Evolutionary conservation across 208 protist species (phyloP).

Genomic region (Strigomonas culicis): DNA sequence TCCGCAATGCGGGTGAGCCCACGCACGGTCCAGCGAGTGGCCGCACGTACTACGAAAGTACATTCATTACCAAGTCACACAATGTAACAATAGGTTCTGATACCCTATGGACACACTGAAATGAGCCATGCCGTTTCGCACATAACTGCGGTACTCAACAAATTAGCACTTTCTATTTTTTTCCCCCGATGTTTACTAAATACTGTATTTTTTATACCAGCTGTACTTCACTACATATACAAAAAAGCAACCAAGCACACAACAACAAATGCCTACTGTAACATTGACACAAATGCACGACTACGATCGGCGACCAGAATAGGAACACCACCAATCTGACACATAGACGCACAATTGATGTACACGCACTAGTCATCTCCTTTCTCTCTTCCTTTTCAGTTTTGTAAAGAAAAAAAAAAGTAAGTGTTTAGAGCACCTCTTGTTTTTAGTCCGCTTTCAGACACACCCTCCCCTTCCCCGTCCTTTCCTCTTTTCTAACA

Average conservation of each 20-base stretch:
- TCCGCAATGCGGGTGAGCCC: conserved; percentile 18
- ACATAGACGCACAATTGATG: no score
- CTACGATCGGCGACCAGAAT: no score
- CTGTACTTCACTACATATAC: not conserved
- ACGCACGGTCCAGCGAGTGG: conserved; percentile 37
- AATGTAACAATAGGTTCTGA: conserved; percentile 74
- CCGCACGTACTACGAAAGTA: conserved; percentile 61
- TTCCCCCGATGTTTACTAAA: conserved; percentile 5
- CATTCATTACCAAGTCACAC: conserved; percentile 77
- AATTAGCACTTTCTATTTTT: not conserved
- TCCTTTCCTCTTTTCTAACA: not conserved
- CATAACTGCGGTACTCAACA: no score
- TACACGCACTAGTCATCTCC: no score
- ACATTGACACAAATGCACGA: no score
- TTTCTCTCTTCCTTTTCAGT: not conserved
- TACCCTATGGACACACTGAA: conserved; percentile 38
- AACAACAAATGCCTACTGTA: not conserved
- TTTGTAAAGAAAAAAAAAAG: conserved; percentile 1
- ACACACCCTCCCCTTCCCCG: not conserved
- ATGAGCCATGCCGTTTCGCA: no score
- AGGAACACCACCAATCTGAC: no score
- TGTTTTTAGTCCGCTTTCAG: no score
- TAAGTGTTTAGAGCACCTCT: not conserved
- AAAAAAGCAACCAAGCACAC: not conserved
- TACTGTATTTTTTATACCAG: conserved; percentile 6